These are phyloP conservation scores for Cercospora zeina DNA, from an alignment of 2,329 filamentous ascomycete species.

Conservation along the genomic window DNA sequence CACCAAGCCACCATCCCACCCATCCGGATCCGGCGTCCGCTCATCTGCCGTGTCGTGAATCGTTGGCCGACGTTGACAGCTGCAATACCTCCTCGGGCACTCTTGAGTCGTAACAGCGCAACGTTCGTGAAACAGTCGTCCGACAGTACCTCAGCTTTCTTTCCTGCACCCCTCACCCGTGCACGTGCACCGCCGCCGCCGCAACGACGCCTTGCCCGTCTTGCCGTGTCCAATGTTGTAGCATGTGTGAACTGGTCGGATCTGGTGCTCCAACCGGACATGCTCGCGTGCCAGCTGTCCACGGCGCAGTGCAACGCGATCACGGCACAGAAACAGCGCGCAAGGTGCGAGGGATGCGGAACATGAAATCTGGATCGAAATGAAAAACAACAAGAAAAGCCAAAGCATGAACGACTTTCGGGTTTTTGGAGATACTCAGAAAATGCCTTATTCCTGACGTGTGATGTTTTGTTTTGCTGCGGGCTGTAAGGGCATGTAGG, in stretches of 20 bases:
- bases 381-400: neutral
- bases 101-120: neutral
- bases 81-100: neutral
- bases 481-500: slow-evolving; percentile 31
- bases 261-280: slow-evolving; percentile 15
- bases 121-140: slow-evolving; percentile 9
- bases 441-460: neutral
- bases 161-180: too few species aligned
- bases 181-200: neutral
- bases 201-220: neutral
- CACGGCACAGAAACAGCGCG: slow-evolving; percentile 10
- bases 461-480: slow-evolving; percentile 19
- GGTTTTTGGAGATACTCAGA: slow-evolving; percentile 21
- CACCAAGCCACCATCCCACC: slow-evolving; percentile 9
- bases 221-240: neutral
- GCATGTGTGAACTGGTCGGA: slow-evolving; percentile 6
- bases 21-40: neutral
- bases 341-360: neutral
- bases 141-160: neutral
- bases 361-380: slow-evolving; percentile 3
- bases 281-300: slow-evolving; percentile 17
- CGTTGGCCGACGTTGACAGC: slow-evolving; percentile 13
- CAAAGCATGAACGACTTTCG: slow-evolving; percentile 16
- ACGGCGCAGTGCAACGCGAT: slow-evolving; percentile 8
- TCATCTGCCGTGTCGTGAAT: neutral